A percentile compares a stretch with the other conserved stretches of the same genome.
Evolutionary conservation across 2,329 filamentous ascomycete genomes (phyloP).

Genomic region (Colletotrichum sp.): DNA sequence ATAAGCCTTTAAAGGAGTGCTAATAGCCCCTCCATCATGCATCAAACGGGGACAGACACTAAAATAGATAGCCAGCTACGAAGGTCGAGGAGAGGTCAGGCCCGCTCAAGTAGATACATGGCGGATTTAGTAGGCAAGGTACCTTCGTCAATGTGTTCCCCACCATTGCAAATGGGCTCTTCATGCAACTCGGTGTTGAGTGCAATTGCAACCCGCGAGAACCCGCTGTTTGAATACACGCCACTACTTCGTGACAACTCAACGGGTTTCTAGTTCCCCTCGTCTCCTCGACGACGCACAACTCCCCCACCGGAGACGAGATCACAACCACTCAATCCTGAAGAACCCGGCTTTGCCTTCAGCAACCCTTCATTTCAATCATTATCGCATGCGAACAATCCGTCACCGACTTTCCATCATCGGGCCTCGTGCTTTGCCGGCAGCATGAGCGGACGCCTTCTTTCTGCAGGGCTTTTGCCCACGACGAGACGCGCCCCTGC

Average conservation of each 20-base stretch:
- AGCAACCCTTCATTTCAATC: background rate
- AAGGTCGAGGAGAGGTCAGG: background rate
- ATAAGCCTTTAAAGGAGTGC: background rate
- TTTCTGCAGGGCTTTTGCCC: conserved; percentile 75
- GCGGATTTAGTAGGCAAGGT: background rate
- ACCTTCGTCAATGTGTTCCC: conserved; percentile 5
- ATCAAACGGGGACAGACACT: background rate
- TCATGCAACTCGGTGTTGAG: background rate
- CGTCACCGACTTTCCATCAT: background rate
- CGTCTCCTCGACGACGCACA: background rate
- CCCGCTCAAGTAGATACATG: background rate
- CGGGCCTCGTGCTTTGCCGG: conserved; percentile 20
- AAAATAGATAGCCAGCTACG: background rate
- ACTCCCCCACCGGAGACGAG: background rate
- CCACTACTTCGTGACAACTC: conserved; percentile 4
- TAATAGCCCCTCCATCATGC: background rate
- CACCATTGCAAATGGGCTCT: conserved; percentile 15
- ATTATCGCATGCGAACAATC: conserved; percentile 1
- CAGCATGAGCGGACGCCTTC: conserved; percentile 75
- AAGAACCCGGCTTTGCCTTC: background rate
- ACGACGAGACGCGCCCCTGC: conserved; percentile 65
- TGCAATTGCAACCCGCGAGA: background rate
- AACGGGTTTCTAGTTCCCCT: background rate
- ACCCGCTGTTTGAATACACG: background rate
- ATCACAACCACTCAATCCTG: background rate